Evolutionary conservation across 129 eudicot species (phyloP).

Genomic region (Chrysanthemum makinoi): DNA sequence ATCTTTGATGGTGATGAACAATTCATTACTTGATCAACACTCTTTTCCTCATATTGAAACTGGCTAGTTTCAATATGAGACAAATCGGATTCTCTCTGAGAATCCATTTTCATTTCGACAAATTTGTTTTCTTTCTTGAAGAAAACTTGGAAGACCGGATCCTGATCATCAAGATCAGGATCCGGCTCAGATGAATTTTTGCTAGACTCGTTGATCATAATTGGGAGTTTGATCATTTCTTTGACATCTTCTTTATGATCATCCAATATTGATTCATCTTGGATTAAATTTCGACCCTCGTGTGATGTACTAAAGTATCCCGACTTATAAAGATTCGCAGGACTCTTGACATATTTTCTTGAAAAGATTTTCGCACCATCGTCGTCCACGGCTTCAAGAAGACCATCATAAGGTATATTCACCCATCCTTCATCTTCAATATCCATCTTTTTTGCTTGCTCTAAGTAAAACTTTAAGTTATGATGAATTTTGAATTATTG

Average conservation of each 20-base stretch:
- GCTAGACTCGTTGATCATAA: constrained; percentile 18
- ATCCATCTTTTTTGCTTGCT: constrained; percentile 48
- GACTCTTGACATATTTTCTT: constrained; percentile 34
- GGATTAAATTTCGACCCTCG: constrained; percentile 30
- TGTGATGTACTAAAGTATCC: constrained; percentile 37
- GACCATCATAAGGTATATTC: constrained; percentile 59
- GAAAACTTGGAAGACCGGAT: constrained; percentile 53
- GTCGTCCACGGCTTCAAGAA: constrained; percentile 58
- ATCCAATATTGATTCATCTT: constrained; percentile 23
- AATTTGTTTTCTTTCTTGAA: constrained; percentile 75
- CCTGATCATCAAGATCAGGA: constrained; percentile 31
- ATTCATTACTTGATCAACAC: constrained; percentile 14
- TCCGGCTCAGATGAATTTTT: constrained; percentile 10
- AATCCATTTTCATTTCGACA: constrained; percentile 71
- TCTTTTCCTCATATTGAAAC: constrained; percentile 46
- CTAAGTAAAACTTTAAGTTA: neutral
- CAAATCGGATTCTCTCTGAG: constrained; percentile 39
- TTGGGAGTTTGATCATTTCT: constrained; percentile 29
- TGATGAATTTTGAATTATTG: constrained; percentile 35
- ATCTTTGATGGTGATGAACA: constrained; percentile 37
- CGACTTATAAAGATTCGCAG: constrained; percentile 27
- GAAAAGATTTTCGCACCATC: constrained; percentile 48
- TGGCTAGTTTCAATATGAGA: constrained; percentile 36
- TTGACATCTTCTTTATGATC: constrained; percentile 35
- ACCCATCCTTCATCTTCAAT: constrained; percentile 85